Conservation (phyloP, 2,329 filamentous ascomycete genomes). For the Fusarium sp. region DNA sequence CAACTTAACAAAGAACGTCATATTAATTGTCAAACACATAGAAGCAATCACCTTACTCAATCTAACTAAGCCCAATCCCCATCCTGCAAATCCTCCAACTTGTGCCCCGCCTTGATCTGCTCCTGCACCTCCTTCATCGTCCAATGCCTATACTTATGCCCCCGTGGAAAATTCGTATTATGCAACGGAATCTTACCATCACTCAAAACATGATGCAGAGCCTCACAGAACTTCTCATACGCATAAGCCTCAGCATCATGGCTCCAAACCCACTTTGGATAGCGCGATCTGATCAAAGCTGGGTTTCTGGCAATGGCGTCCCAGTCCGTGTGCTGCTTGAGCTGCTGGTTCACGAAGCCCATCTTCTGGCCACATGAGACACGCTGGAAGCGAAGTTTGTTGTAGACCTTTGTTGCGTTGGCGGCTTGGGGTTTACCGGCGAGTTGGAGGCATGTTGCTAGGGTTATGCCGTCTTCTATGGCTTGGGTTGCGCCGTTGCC, state of each 20-base stretch:
- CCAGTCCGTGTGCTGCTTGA: slow-evolving; percentile 35
- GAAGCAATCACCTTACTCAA: neutral
- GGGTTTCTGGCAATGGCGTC: slow-evolving; percentile 33
- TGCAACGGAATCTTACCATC: slow-evolving; percentile 21
- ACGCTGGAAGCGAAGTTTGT: slow-evolving; percentile 24
- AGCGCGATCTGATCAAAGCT: slow-evolving; percentile 21
- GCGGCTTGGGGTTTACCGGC: slow-evolving; percentile 14
- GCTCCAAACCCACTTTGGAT: slow-evolving; percentile 33
- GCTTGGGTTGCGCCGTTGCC: slow-evolving; percentile 33
- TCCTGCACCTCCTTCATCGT: slow-evolving; percentile 35
- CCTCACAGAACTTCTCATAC: slow-evolving; percentile 36
- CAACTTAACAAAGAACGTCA: neutral
- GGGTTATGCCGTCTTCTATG: slow-evolving; percentile 30
- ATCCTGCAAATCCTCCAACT: slow-evolving; percentile 33
- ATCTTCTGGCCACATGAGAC: slow-evolving; percentile 27
- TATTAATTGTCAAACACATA: neutral
- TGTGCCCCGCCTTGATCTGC: slow-evolving; percentile 28
- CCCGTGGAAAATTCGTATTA: slow-evolving; percentile 30
- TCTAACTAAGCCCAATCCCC: slow-evolving; percentile 28
- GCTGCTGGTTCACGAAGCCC: slow-evolving; percentile 31
- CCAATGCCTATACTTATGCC: slow-evolving; percentile 32
- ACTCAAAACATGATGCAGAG: slow-evolving; percentile 24
- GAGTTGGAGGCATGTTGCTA: slow-evolving; percentile 26
- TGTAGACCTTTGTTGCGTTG: slow-evolving; percentile 21
- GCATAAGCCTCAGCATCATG: slow-evolving; percentile 33